Conservation (phyloP, 148 eudicot species). For the Rhododendron henanense region DNA sequence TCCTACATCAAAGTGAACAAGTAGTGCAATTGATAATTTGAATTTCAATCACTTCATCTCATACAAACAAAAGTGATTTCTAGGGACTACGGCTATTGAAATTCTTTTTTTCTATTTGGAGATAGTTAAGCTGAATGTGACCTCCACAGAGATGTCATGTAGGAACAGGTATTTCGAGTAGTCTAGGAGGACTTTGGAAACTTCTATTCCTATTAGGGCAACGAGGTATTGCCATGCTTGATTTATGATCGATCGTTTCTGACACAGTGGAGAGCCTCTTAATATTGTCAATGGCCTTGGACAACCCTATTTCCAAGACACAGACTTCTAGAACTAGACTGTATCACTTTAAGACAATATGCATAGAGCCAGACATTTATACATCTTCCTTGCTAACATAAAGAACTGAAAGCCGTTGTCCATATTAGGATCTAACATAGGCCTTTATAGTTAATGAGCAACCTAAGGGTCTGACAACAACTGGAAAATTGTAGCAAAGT, state of each 20-base stretch:
- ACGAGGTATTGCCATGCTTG: background rate
- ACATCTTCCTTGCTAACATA: background rate
- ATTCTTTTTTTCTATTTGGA: background rate
- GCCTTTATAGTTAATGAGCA: background rate
- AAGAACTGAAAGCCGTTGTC: background rate
- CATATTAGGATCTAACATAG: background rate
- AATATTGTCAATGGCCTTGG: background rate
- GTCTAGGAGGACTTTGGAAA: background rate
- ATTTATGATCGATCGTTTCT: background rate
- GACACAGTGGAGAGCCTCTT: background rate
- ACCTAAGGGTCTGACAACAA: background rate
- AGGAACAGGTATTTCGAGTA: background rate
- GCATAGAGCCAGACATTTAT: background rate
- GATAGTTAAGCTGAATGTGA: background rate
- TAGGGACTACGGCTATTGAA: background rate
- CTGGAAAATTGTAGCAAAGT: background rate
- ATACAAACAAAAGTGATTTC: background rate
- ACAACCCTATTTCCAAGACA: background rate
- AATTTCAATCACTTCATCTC: background rate
- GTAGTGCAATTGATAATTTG: background rate
- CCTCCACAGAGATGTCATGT: background rate
- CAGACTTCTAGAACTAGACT: background rate
- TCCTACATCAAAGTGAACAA: background rate
- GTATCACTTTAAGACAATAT: background rate
- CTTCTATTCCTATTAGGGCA: background rate